Conservation (phyloP, 1,139 yeast species). For the Pichia sp. region DNA sequence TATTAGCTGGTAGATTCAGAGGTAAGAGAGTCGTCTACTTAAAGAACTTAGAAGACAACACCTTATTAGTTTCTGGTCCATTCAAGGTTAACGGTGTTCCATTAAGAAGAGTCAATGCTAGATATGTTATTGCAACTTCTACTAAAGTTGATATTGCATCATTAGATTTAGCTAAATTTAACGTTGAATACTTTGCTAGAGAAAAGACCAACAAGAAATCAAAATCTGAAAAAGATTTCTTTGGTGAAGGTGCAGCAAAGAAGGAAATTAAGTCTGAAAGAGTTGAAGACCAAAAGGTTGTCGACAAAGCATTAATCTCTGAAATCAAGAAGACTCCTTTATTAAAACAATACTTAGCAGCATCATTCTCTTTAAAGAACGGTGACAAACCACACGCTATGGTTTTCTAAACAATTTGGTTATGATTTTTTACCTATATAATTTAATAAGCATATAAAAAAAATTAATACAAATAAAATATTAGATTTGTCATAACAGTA, state of each 20-base stretch:
- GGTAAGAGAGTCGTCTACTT: slow-evolving; percentile 99
- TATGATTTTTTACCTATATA: slow-evolving; percentile 12
- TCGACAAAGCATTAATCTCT: slow-evolving; percentile 89
- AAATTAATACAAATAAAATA: slow-evolving; percentile 13
- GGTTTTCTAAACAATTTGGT: slow-evolving; percentile 63
- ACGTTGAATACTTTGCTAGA: slow-evolving; percentile 95
- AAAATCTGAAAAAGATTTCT: slow-evolving; percentile 91
- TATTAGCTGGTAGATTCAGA: slow-evolving; percentile 99
- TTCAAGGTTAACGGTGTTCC: slow-evolving; percentile 99
- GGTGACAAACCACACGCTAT: slow-evolving; percentile 99
- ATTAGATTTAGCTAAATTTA: slow-evolving; percentile 87
- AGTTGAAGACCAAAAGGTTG: slow-evolving; percentile 95
- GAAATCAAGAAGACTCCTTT: slow-evolving; percentile 98
- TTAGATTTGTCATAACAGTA: slow-evolving; percentile 3
- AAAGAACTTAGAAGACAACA: slow-evolving; percentile 97
- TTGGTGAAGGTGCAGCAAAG: slow-evolving; percentile 77
- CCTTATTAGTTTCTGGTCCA: slow-evolving; percentile 97
- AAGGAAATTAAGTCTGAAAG: slow-evolving; percentile 90
- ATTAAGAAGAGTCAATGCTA: slow-evolving; percentile 97
- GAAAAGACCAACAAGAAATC: slow-evolving; percentile 81
- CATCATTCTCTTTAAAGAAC: slow-evolving; percentile 95
- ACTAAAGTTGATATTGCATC: slow-evolving; percentile 77
- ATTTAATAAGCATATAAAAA: slow-evolving; percentile 9
- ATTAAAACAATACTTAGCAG: slow-evolving; percentile 94
- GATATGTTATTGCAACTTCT: slow-evolving; percentile 98